Conservation (phyloP, 1,284 basidiomycete species). For the Tilletia caries region DNA sequence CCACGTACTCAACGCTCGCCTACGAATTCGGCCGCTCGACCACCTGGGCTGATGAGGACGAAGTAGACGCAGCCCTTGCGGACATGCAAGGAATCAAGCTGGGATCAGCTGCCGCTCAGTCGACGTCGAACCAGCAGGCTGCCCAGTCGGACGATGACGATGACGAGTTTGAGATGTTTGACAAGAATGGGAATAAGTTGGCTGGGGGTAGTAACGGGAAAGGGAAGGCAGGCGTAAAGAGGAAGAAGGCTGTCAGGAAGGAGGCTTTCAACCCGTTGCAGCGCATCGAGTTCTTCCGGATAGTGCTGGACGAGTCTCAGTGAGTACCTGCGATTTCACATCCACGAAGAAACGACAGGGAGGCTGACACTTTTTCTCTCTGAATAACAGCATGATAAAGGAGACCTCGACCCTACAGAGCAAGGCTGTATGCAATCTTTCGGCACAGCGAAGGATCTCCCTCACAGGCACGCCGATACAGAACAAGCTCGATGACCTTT, state of each 20-base stretch:
- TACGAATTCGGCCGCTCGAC: slow-evolving; percentile 87
- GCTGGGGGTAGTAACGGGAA: neutral
- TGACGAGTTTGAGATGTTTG: slow-evolving; percentile 64
- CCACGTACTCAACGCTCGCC: slow-evolving; percentile 91
- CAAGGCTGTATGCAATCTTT: slow-evolving; percentile 87
- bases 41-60: slow-evolving; percentile 30
- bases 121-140: slow-evolving; percentile 2
- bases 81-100: neutral
- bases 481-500: slow-evolving; percentile 97
- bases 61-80: slow-evolving; percentile 15
- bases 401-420: slow-evolving; percentile 89
- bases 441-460: slow-evolving; percentile 86
- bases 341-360: no score
- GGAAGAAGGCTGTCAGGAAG: slow-evolving; percentile 51
- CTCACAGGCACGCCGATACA: slow-evolving; percentile 97
- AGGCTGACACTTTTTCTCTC: slow-evolving; percentile 16
- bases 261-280: slow-evolving; percentile 84
- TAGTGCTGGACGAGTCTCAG: slow-evolving; percentile 96
- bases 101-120: no score
- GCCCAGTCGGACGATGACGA: slow-evolving; percentile 56
- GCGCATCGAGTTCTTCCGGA: slow-evolving; percentile 92
- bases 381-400: slow-evolving; percentile 70
- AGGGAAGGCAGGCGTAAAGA: slow-evolving; percentile 54
- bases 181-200: slow-evolving; percentile 61
- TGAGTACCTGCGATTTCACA: neutral